Evolutionary conservation across 495 filamentous ascomycete species (phyloP), one percentile per base, ranked within the genome.

Genomic region (Bombardia bombarda): DNA sequence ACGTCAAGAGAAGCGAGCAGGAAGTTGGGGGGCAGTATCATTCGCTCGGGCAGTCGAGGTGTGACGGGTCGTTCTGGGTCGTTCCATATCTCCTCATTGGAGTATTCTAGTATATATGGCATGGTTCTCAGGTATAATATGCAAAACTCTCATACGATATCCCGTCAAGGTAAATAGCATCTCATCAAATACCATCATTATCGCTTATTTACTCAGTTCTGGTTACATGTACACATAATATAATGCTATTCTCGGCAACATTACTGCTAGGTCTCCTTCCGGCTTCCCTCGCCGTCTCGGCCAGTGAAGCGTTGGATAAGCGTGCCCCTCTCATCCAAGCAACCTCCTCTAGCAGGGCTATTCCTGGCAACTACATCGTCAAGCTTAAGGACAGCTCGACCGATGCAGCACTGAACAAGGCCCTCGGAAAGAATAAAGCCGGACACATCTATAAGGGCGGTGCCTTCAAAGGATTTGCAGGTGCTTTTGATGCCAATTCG

Each of bases 281-380:
- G 32, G 32, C 32, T 7, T 10, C 32, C 13, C 16, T 33, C n/a
- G 16, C 32, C 16, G 32, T 14, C 10, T 14, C 32, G 32, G 13
- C 32, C 16, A 18, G 3, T 8, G 32, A 14, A 18, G 12, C 32
- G 17, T 14, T 33, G 2, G 32, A 33, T 14, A 33, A 33, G 16
- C 32, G 32, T 14, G 34, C 34, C 7, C 34, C 34, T 8, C 34
- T 37, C 3, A 37, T 37, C 34, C 34, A 37, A 22, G 34, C 34
- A 1, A 17, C 17, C 5, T 21, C 17, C 20, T 19, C 34, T 2
- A 18, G 17, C 17, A 37, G 66, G 28, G 45, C 70, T 38, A 56
- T 78, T 33, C 60, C 66, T 13, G 63, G 65, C 49, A 67, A 64
- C 38, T 78, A 77, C 58, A 77, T 79, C 28, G 70, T 79, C 51